Evolutionary conservation across 2,329 filamentous ascomycete genomes (phyloP), one percentile per base, ranked within the genome.

Genomic region (Trichoderma simmonsii): DNA sequence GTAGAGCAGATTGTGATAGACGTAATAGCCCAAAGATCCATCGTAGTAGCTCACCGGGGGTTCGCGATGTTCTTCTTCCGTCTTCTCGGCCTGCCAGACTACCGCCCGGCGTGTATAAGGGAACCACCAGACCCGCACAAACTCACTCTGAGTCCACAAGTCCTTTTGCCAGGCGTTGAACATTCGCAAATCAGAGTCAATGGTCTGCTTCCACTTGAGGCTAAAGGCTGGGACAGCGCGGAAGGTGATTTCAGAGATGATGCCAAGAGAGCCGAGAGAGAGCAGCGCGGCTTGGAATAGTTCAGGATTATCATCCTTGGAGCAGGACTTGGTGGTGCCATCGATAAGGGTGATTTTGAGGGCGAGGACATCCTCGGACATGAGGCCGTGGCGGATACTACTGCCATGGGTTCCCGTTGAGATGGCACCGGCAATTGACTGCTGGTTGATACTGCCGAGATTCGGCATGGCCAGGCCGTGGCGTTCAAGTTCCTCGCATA

Each of bases 51-150:
- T 92, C 69, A 83, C 85, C 2, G 87, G 87, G 2, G 92, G 90
- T 7, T 88, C 83, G 18, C 83, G 83, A 54, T 87, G 82, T 0
- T 89, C 85, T 71, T 91, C 88, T 9, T 89, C 84, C 1, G 93
- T 94, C 80, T 92, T 92, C 62, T 94, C 88, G n/a, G 94, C 96
- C 54, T 89, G 89, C 96, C 96, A 99, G 60, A 97, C 88, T 62
- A 98, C 93, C 0, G 93, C 94, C 60, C 93, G 89, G 71, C 93
- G 89, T 79, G 93, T 94, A 83, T 98, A 97, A 0, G 96, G 96
- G 79, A 97, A 91, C 96, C 96, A 99, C 95, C 96, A 99, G 32
- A 98, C 94, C 32, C 96, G 89, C 30, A 97, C 93, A 78, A 95
- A 99, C 81, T 98, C 94, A 73, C 91, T 89, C 73, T 90, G 88